A percentile compares a stretch with the other conserved stretches of the same genome.
phyloP scores from a whole-genome alignment of 2,329 filamentous ascomycete genomes.

The Fusarium hostae region DNA sequence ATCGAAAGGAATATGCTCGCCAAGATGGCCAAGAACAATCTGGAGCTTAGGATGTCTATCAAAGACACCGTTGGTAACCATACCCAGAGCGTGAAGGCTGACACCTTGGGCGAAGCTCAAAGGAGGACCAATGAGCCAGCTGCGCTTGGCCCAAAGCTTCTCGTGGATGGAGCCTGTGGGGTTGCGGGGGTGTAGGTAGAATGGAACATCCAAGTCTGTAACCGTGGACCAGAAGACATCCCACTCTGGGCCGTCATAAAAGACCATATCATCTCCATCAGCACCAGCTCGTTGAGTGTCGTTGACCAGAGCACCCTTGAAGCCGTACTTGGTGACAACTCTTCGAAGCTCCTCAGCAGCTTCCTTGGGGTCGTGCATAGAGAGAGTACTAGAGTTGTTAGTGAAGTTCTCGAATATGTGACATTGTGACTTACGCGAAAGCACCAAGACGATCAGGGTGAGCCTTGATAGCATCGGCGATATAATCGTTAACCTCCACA shows the following conservation, averaged over 20 bases:
- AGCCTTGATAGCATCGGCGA: slow-evolving; percentile 51
- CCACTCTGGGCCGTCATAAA: slow-evolving; percentile 71
- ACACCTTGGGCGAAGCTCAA: slow-evolving; percentile 69
- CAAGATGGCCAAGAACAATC: slow-evolving; percentile 60
- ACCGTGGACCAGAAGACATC: slow-evolving; percentile 70
- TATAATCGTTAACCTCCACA: slow-evolving; percentile 56
- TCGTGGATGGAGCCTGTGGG: slow-evolving; percentile 67
- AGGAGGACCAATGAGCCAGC: slow-evolving; percentile 69
- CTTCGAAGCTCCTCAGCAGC: slow-evolving; percentile 62
- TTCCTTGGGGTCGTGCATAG: slow-evolving; percentile 64
- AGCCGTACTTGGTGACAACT: slow-evolving; percentile 67
- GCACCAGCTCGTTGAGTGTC: slow-evolving; percentile 68
- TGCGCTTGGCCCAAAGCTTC: slow-evolving; percentile 67
- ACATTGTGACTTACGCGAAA: slow-evolving; percentile 51
- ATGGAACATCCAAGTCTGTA: slow-evolving; percentile 69
- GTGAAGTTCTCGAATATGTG: fast-evolving
- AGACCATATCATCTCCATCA: slow-evolving; percentile 70
- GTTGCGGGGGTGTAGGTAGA: slow-evolving; percentile 72
- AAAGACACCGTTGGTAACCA: slow-evolving; percentile 63
- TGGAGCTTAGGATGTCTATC: slow-evolving; percentile 59
- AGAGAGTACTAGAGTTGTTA: slow-evolving; percentile 51
- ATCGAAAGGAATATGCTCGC: slow-evolving; percentile 62
- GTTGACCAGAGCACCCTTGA: slow-evolving; percentile 71
- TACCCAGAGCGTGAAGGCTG: slow-evolving; percentile 65
- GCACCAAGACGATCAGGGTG: slow-evolving; percentile 57